Percentiles rank a stretch among this genome's conserved stretches.
Conservation (phyloP, 2,329 filamentous ascomycete species). For the Alternaria alternata region DNA sequence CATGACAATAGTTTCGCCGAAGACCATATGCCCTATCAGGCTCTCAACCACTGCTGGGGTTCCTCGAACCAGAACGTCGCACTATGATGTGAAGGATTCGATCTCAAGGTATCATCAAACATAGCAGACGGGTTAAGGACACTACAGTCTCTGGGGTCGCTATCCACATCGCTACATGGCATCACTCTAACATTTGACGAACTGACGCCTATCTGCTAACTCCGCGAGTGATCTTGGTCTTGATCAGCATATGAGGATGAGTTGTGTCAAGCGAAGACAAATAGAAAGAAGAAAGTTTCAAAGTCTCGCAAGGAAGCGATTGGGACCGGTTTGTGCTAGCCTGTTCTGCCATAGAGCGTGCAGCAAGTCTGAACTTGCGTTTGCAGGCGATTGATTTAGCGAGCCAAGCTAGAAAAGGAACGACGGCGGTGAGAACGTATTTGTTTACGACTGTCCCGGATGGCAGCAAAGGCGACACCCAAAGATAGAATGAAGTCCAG, state of each 20-base stretch:
- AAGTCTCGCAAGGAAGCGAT: not conserved
- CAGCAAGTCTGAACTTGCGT: not conserved
- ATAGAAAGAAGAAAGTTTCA: not conserved
- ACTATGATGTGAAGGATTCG: not conserved
- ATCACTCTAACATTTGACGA: no score
- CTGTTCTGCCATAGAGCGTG: not conserved
- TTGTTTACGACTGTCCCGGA: not conserved
- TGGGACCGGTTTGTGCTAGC: not conserved
- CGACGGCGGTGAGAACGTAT: not conserved
- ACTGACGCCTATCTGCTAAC: no score
- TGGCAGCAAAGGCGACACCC: not conserved
- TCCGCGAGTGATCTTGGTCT: no score
- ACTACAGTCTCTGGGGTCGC: no score
- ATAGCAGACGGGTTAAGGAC: no score
- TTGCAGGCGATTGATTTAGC: constrained; percentile 1
- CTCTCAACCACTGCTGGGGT: no score
- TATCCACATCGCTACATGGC: no score
- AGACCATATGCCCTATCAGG: no score
- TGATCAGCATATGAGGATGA: no score
- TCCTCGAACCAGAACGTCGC: no score
- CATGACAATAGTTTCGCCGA: no score
- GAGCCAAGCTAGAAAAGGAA: not conserved
- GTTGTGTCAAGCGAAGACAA: not conserved
- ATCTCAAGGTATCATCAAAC: no score
- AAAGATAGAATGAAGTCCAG: not conserved